Evolutionary conservation across 2,329 filamentous ascomycete genomes (phyloP).

Genomic region (Talaromyces sp.): DNA sequence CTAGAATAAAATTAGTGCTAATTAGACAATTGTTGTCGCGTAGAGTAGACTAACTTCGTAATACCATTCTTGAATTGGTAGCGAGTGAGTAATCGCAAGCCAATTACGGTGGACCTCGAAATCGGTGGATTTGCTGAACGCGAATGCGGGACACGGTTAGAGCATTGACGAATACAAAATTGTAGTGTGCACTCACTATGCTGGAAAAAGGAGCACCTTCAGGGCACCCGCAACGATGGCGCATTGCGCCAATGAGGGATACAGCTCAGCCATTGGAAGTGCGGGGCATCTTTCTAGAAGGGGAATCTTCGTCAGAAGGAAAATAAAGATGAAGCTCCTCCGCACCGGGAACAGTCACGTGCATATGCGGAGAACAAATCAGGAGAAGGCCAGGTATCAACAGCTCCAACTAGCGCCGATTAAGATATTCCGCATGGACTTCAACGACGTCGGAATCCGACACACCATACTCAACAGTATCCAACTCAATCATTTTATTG

Average conservation of each 20-base stretch:
- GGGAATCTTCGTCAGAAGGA: neutral
- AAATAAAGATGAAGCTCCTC: conserved; percentile 1
- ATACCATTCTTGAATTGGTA: conserved; percentile 90
- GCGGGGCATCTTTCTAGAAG: conserved; percentile 27
- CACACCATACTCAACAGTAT: conserved; percentile 48
- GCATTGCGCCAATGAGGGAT: conserved; percentile 69
- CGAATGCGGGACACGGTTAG: conserved; percentile 45
- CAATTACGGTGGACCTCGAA: conserved; percentile 96
- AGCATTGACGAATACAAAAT: conserved; percentile 3
- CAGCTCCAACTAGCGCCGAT: conserved; percentile 9
- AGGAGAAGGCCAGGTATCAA: conserved; percentile 31
- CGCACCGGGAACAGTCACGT: conserved; percentile 24
- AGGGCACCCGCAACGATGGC: conserved; percentile 83
- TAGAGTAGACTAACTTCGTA: conserved; percentile 64
- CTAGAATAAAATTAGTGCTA: conserved; percentile 44
- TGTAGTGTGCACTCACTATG: conserved; percentile 21
- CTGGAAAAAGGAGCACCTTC: conserved; percentile 55
- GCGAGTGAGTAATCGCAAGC: conserved; percentile 91
- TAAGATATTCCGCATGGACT: conserved; percentile 36
- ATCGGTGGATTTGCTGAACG: conserved; percentile 87
- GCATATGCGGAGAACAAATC: conserved; percentile 28
- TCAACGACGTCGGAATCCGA: conserved; percentile 47
- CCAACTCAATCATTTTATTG: conserved; percentile 55
- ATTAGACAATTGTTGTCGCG: neutral
- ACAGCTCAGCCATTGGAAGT: conserved; percentile 65